Evolutionary conservation across 2,329 filamentous ascomycete species (phyloP).

Genomic region (Aspergillus pseudotamarii): DNA sequence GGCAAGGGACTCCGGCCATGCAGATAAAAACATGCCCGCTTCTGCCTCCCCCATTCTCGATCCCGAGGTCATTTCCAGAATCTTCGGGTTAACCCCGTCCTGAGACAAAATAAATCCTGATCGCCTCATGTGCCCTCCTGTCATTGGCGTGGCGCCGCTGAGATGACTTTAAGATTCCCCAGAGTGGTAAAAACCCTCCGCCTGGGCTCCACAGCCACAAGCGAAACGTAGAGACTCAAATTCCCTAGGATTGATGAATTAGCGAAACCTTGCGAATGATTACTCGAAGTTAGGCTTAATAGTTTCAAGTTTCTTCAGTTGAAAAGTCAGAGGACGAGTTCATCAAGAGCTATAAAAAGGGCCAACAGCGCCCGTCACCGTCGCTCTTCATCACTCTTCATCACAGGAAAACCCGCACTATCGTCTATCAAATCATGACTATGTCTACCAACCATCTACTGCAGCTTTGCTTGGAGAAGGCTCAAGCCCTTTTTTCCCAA

Average conservation of each 20-base stretch:
- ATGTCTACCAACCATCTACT: not conserved
- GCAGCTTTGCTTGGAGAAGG: not conserved
- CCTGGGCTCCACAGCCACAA: not conserved
- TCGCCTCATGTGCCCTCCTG: too few relatives aligned
- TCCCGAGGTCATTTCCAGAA: not conserved
- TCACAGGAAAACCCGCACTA: not conserved
- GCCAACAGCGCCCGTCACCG: not conserved
- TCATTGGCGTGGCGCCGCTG: not conserved
- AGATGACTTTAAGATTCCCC: not conserved
- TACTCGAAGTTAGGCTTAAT: not conserved
- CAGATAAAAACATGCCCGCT: not conserved
- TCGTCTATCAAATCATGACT: not conserved
- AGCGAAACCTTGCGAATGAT: not conserved
- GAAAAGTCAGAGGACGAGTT: not conserved
- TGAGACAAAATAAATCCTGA: not conserved
- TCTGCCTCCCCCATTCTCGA: not conserved
- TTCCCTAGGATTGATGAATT: not conserved
- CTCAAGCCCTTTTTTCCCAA: not conserved
- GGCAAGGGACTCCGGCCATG: not conserved
- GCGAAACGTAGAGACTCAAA: not conserved
- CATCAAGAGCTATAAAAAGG: not conserved
- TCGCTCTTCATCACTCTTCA: not conserved
- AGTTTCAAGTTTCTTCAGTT: too few relatives aligned
- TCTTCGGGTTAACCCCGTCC: not conserved
- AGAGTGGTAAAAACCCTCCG: not conserved